These are phyloP conservation scores for Phytomonas sp. DNA, from an alignment of 208 protist genomes.

Conservation along the genomic window DNA sequence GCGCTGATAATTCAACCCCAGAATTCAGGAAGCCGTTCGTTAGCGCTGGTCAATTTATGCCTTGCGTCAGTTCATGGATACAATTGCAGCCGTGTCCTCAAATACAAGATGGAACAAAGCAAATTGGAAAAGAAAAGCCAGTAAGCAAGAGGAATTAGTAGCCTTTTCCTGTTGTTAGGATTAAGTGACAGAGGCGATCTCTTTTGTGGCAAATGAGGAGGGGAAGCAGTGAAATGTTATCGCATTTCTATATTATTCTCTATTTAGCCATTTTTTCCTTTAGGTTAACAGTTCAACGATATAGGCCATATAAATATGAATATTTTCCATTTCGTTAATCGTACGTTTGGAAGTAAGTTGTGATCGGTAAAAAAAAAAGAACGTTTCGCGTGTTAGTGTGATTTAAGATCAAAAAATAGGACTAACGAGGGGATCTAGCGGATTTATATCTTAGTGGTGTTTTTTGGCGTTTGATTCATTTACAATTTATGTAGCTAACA, in stretches of 20 bases:
- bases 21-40: constrained; percentile 77
- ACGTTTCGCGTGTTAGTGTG: neutral
- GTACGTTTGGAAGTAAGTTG: neutral
- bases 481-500: neutral
- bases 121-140: constrained; percentile 14
- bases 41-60: constrained; percentile 77
- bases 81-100: constrained; percentile 65
- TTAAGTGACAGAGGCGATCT: neutral
- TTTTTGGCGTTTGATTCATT: neutral
- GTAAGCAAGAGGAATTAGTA: constrained; percentile 5
- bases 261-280: no score
- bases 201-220: neutral
- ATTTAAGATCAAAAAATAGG: neutral
- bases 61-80: constrained; percentile 78
- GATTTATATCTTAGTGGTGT: no score
- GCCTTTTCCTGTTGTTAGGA: constrained; percentile 9
- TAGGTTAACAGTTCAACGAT: no score
- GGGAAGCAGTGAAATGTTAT: neutral
- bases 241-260: neutral
- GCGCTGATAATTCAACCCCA: constrained; percentile 83
- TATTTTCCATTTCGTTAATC: neutral
- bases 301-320: no score
- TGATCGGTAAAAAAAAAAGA: neutral
- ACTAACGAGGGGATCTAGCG: neutral
- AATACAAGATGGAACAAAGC: constrained; percentile 30